phyloP scores from a whole-genome alignment of 352 stramenopile genomes.

The Phytophthora quininea region DNA sequence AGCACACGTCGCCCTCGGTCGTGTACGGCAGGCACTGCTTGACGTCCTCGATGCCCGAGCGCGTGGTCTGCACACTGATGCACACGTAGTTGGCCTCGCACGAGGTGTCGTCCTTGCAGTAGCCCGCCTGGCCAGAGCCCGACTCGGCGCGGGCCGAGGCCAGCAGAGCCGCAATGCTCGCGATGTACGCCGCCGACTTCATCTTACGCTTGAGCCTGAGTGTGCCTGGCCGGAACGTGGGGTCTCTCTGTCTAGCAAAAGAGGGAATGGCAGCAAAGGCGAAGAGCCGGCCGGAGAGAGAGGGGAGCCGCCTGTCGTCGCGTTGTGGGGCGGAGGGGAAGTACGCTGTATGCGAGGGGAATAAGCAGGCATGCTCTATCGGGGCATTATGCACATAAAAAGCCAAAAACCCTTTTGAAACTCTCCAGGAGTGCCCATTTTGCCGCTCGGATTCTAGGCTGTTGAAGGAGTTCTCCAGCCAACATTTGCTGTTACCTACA shows the following conservation, averaged over 20 bases:
- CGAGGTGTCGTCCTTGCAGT: slow-evolving; percentile 61
- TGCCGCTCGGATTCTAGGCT: no score
- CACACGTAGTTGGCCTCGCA: slow-evolving; percentile 69
- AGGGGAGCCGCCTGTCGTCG: slow-evolving; percentile 20
- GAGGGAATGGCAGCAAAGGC: slow-evolving; percentile 33
- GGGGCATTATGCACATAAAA: no score
- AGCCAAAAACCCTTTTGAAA: no score
- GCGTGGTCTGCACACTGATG: slow-evolving; percentile 82
- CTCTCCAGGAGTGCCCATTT: no score
- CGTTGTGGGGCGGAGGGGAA: background rate
- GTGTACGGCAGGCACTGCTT: slow-evolving; percentile 80
- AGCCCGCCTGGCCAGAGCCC: slow-evolving; percentile 52
- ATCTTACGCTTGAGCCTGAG: slow-evolving; percentile 24
- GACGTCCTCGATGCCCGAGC: slow-evolving; percentile 60
- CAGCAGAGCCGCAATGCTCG: slow-evolving; percentile 29
- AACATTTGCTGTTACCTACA: no score
- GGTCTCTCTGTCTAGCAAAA: slow-evolving; percentile 41
- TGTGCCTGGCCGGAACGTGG: slow-evolving; percentile 13
- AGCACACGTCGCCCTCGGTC: slow-evolving; percentile 58
- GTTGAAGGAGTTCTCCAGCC: no score
- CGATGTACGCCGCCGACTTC: slow-evolving; percentile 33
- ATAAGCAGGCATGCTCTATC: no score
- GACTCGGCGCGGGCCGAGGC: slow-evolving; percentile 43
- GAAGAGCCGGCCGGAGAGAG: slow-evolving; percentile 32
- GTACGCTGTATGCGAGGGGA: slow-evolving; percentile 18